A percentile compares a stretch with the other conserved stretches of the same genome.
These are phyloP conservation scores for Lachnum nothofagi DNA, from an alignment of 2,329 filamentous ascomycete genomes.

Conservation along the genomic window DNA sequence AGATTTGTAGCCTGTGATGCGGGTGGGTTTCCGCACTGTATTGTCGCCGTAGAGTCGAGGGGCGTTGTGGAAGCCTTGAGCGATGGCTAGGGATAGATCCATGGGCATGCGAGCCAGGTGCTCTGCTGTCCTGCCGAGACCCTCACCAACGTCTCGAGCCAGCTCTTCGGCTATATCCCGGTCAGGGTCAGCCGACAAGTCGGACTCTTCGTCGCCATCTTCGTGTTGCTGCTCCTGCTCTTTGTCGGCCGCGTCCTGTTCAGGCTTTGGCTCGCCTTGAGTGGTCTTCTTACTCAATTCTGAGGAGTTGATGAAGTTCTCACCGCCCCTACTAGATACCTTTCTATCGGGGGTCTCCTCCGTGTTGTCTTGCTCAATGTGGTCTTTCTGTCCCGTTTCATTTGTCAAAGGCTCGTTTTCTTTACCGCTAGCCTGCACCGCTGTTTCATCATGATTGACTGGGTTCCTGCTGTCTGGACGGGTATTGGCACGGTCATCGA, in stretches of 20 bases:
- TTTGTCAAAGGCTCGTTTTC: no score
- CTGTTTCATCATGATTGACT: no score
- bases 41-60: conserved; percentile 66
- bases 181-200: conserved; percentile 21
- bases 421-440: no score
- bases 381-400: no score
- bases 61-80: conserved; percentile 67
- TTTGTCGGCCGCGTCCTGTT: conserved; percentile 3
- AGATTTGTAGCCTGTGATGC: conserved; percentile 61
- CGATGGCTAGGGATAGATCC: conserved; percentile 55
- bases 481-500: no score
- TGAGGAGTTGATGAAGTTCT: conserved; percentile 8
- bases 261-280: conserved; percentile 14
- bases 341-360: background rate
- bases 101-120: conserved; percentile 46
- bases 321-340: background rate
- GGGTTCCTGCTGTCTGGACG: no score
- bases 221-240: conserved; percentile 4
- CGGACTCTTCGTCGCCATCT: conserved; percentile 16
- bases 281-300: conserved; percentile 16
- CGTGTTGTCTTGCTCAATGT: no score
- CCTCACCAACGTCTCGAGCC: conserved; percentile 25
- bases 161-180: conserved; percentile 23
- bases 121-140: conserved; percentile 27
- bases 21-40: conserved; percentile 57